Evolutionary conservation across 768 basidiomycete species (phyloP).

Genomic region (Podaxis sp.): DNA sequence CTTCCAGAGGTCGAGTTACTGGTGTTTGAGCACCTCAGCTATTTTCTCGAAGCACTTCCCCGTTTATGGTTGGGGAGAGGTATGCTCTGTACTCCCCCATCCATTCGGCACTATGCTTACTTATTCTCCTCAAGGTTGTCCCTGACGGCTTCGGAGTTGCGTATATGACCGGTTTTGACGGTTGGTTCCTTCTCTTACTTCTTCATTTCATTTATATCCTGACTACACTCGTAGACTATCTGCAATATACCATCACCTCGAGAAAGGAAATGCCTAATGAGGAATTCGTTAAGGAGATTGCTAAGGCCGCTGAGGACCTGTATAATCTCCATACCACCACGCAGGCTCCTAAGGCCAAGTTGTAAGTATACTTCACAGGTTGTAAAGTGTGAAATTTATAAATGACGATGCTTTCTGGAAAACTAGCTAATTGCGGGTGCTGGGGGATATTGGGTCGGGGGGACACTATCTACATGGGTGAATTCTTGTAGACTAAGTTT

Average conservation of each 20-base stretch:
- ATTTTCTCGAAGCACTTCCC: conserved; percentile 84
- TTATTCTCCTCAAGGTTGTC: conserved; percentile 56
- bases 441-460: neutral
- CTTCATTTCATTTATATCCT: conserved; percentile 6
- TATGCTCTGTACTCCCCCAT: conserved; percentile 22
- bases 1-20: conserved; percentile 68
- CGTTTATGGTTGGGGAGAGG: conserved; percentile 94
- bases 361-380: conserved; percentile 25
- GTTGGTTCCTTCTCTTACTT: conserved; percentile 35
- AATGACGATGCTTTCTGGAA: neutral
- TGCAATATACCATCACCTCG: conserved; percentile 89
- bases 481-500: too few species aligned
- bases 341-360: conserved; percentile 28
- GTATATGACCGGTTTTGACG: conserved; percentile 89
- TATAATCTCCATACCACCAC: conserved; percentile 52
- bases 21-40: conserved; percentile 90
- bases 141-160: conserved; percentile 93
- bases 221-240: conserved; percentile 48
- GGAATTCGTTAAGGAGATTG: conserved; percentile 71
- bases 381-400: neutral
- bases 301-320: conserved; percentile 61
- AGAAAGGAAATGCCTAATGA: conserved; percentile 81
- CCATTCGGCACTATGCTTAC: neutral
- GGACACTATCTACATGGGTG: neutral
- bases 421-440: neutral